phyloP scores from a whole-genome alignment of 2,329 filamentous ascomycete species.

The Phyllosticta citriasiana region DNA sequence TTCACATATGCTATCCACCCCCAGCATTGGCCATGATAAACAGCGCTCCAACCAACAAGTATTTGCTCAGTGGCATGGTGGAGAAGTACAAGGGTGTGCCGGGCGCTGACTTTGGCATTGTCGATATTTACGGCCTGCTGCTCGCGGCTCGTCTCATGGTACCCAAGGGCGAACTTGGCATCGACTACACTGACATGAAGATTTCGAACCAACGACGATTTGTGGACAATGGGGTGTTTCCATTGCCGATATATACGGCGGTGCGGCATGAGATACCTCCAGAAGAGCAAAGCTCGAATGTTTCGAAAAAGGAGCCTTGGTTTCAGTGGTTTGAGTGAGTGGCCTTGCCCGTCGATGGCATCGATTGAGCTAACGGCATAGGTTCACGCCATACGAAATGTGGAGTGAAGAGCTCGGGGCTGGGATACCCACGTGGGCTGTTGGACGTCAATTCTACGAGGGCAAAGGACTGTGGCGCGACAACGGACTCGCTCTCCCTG shows the following conservation, averaged over 20 bases:
- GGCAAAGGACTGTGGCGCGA: constrained; percentile 56
- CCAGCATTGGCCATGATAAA: constrained; percentile 70
- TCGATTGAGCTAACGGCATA: constrained; percentile 11
- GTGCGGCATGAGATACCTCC: constrained; percentile 90
- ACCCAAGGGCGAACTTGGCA: constrained; percentile 69
- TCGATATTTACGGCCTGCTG: constrained; percentile 84
- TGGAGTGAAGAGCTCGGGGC: constrained; percentile 88
- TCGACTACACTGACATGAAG: constrained; percentile 74
- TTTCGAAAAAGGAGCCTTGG: constrained; percentile 58
- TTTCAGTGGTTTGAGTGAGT: constrained; percentile 94
- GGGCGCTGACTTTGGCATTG: constrained; percentile 73
- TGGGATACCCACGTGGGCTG: constrained; percentile 88
- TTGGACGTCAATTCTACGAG: constrained; percentile 71
- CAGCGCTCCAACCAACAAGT: constrained; percentile 88
- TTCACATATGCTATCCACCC: constrained; percentile 90
- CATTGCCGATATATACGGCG: constrained; percentile 89
- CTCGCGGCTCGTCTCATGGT: constrained; percentile 78
- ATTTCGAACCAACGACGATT: constrained; percentile 76
- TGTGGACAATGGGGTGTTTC: constrained; percentile 67
- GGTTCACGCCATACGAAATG: constrained; percentile 75
- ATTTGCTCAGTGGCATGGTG: constrained; percentile 74
- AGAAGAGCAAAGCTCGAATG: constrained; percentile 29
- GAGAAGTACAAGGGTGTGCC: constrained; percentile 84
- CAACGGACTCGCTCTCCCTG: constrained; percentile 64
- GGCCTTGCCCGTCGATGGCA: background rate